Percentiles rank a stretch among this genome's conserved stretches.
Conservation (phyloP, 2,329 filamentous ascomycete genomes). For the Thielaviopsis euricoi region DNA sequence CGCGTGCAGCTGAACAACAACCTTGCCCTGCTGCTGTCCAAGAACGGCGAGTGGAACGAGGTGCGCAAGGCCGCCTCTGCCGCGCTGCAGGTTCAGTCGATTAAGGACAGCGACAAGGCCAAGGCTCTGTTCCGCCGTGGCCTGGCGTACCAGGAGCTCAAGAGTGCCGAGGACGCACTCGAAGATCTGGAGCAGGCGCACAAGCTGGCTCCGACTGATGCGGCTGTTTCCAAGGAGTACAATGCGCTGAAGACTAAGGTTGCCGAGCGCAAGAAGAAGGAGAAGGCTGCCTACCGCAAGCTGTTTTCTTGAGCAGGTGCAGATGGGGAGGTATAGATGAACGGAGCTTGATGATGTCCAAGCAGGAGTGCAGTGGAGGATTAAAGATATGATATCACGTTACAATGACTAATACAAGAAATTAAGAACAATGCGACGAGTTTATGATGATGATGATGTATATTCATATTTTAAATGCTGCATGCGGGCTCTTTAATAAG, state of each 20-base stretch:
- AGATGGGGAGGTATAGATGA: slow-evolving; percentile 4
- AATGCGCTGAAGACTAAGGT: slow-evolving; percentile 61
- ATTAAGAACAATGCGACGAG: neutral
- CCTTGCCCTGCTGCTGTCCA: slow-evolving; percentile 69
- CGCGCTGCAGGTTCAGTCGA: slow-evolving; percentile 51
- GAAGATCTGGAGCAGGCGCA: slow-evolving; percentile 61
- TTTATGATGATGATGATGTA: no score
- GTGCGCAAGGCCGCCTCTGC: slow-evolving; percentile 52
- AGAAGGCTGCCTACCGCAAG: slow-evolving; percentile 85
- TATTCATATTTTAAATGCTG: no score
- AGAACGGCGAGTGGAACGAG: slow-evolving; percentile 56
- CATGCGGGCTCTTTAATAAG: neutral
- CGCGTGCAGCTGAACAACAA: slow-evolving; percentile 83
- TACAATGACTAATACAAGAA: neutral
- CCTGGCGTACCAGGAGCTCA: slow-evolving; percentile 55
- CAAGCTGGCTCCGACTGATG: slow-evolving; percentile 58
- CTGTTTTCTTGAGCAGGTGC: slow-evolving; percentile 48
- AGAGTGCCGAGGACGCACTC: slow-evolving; percentile 71
- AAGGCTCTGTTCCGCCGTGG: slow-evolving; percentile 82
- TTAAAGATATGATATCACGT: neutral
- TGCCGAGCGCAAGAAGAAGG: slow-evolving; percentile 60
- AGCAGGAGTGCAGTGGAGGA: neutral
- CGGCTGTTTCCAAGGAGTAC: slow-evolving; percentile 58
- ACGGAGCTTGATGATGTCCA: slow-evolving; percentile 8
- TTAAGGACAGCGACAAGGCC: slow-evolving; percentile 61